Base-by-base conservation (phyloP, 2,329 filamentous ascomycete genomes). In the Paracamarosporium sp. region DNA sequence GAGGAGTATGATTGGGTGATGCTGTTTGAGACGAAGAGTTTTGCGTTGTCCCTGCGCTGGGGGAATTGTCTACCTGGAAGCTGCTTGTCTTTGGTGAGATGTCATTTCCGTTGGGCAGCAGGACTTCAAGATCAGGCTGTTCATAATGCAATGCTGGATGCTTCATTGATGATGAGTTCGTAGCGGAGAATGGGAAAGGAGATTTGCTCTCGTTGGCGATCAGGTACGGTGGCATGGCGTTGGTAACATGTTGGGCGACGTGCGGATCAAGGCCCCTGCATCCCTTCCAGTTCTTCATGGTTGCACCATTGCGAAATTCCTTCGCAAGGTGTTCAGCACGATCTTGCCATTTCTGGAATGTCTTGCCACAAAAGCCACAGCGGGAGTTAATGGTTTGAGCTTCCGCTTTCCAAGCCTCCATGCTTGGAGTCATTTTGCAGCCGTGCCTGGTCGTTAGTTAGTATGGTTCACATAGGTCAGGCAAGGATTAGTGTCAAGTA, bases 371-470 rank as follows among this genome's bases (percentile, higher is more conserved):
- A 68, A 86, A 86, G 1, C 83, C 84, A 64, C 84, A 86, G 8
- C 83, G 77, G 27, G 79, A 80, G 48, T 82, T 84, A 64, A 88
- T 81, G 50, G 82, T 80, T 15, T 80, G 80, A 4, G 81, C 82
- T 48, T 81, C 81, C 27, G 82, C 82, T 67, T 85, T 85, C 86
- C 86, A 88, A 35, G 85, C 86, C 83, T 93, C 63, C 88, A 86
- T 88, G 77, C 80, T 70, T 77, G 77, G 65, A 81, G 88, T 78
- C 70, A 86, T 81, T 61, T 90, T 90, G 63, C 82, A 83, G 59
- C 81, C 80, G 66, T 88, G 86, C 60, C 64, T 65, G 7, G 45
- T 41, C 7, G 20, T n/a, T 1, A 35, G 51, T 58, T 13, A 59
- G 52, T 31, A 51, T 22, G 24, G 1, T n/a, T 30, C 12, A 17